Percentiles rank a stretch among this genome's conserved stretches.
phyloP scores from a whole-genome alignment of 2,329 filamentous ascomycete genomes.

The Penicillium thymicola region DNA sequence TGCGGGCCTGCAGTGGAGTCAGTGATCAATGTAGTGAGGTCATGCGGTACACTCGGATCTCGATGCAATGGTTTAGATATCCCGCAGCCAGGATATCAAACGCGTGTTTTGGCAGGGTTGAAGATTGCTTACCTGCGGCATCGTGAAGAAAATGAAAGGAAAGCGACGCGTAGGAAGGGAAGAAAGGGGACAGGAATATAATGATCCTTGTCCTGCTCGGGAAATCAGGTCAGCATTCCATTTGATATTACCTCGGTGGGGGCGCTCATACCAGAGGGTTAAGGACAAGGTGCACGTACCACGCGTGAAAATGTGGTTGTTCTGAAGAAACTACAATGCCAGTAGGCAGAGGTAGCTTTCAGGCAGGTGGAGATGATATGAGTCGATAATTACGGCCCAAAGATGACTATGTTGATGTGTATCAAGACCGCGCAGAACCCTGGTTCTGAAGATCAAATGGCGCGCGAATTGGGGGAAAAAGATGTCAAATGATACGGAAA shows the following conservation, averaged over 20 bases:
- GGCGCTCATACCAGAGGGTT: conserved; percentile 31
- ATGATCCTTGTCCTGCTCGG: conserved; percentile 27
- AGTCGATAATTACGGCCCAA: conserved; percentile 24
- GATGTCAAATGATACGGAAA: conserved; percentile 13
- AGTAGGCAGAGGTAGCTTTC: conserved; percentile 14
- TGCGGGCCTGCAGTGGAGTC: conserved; percentile 56
- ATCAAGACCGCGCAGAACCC: conserved; percentile 22
- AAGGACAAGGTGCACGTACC: conserved; percentile 33
- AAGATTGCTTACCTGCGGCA: conserved; percentile 54
- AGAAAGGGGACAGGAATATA: conserved; percentile 25
- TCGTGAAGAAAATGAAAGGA: conserved; percentile 38
- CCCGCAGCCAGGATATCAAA: background rate
- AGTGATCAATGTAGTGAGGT: conserved; percentile 5
- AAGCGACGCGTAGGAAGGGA: conserved; percentile 21
- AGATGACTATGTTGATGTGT: conserved; percentile 29
- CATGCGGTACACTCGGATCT: background rate
- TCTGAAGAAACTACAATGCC: conserved; percentile 23
- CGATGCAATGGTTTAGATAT: background rate
- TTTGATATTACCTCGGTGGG: conserved; percentile 31
- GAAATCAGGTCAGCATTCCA: conserved; percentile 38
- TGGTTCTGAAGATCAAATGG: conserved; percentile 19
- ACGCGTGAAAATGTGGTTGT: conserved; percentile 35
- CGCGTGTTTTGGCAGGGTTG: conserved; percentile 22
- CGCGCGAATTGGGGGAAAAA: conserved; percentile 14
- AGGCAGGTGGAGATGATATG: conserved; percentile 16